Base-by-base conservation (phyloP, 2,329 filamentous ascomycete genomes). In the Akanthomyces lecanii region DNA sequence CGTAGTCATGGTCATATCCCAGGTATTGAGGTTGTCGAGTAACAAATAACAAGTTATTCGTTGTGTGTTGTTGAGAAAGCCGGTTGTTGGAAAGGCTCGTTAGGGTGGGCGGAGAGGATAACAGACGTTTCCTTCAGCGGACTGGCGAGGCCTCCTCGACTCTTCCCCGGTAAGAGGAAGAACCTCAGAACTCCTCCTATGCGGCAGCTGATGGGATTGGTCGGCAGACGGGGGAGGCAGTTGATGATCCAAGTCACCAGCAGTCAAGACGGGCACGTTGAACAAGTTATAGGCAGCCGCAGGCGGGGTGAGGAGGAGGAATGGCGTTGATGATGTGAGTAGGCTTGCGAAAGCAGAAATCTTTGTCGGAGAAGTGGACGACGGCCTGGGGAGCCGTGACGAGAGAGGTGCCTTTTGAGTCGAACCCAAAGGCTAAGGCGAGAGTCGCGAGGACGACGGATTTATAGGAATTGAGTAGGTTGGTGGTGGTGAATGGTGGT, bases 151-250 rank as follows among this genome's bases (percentile, higher is more conserved):
- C 89, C 92, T 94, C 89, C 90, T 92, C 90, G 92, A 97, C 92
- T 95, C 95, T 96, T 94, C 95, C 95, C 93, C 94, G 79, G 82
- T 83, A 82, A 95, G 94, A 97, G 93, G 94, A 98, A 98, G 94
- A 96, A 93, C 90, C 90, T 88, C 85, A 86, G 87, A 89, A 89
- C 86, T 86, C 88, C 90, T 96, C 91, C 92, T 98, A 99, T 99
- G 94, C 95, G 95, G 95, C 95, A 98, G 94, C 91, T 96, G 90
- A 85, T 82, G 80, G 78, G 80, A 79, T 79, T 84, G 79, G 77
- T 84, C 80, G 76, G 80, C 84, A 77, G 82, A 84, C 77, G 77
- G 74, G 70, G 81, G 72, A 66, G 81, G 76, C 72, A 76, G 66
- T 68, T 77, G 75, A 75, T 80, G 76, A 73, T 76, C 75, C 71